Evolutionary conservation across 306 rosid genomes (phyloP), one percentile per base, ranked within the genome.

Genomic region (Trifolium pratense): DNA sequence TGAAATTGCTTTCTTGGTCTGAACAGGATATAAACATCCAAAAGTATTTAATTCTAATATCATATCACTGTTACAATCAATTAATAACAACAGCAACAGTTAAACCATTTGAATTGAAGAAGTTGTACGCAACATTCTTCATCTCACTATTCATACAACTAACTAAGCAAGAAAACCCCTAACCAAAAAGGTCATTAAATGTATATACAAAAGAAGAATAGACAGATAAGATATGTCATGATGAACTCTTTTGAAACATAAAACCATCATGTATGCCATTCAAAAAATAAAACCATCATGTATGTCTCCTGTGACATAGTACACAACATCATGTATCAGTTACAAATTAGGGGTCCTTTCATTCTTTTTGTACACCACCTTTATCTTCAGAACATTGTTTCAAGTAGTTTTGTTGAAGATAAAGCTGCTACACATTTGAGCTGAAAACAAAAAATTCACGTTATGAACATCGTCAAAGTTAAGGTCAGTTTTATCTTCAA

Each of bases 351-450:
- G 55, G 43, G 77, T 65, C 89, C 79, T 66, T 76, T 77, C 80
- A 62, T 63, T 67, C 77, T 40, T 48, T 52, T 57, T 51, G 14
- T 57, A 62, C 78, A 53, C 25, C 71, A 58, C 32, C 32, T 4
- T 29, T 29, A 29, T 48, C 76, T 75, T 86, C 84, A 76, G 76
- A 91, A 89, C 43, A 89, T 84, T 65, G 91, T 84, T 23, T 89
- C 92, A 16, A 78, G 89, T 77, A 92, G 81, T 84, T 79, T 80
- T 5, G 85, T 87, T 16, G 96, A 88, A 74, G 96, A 71, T 81
- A 95, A 81, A 39, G 86, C 84, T 3, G 91, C 97, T 6, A 95
- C 97, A 15, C 83, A 65, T 61, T 90, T 90, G 62, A 83, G 89
- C 99, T 95, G 92, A 52, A 58, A 74, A 26, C 75, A 71, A 25